A percentile compares a stretch with the other conserved stretches of the same genome.
Conservation (phyloP, 2,329 filamentous ascomycete species). For the Neoscytalidium dimidiatum region DNA sequence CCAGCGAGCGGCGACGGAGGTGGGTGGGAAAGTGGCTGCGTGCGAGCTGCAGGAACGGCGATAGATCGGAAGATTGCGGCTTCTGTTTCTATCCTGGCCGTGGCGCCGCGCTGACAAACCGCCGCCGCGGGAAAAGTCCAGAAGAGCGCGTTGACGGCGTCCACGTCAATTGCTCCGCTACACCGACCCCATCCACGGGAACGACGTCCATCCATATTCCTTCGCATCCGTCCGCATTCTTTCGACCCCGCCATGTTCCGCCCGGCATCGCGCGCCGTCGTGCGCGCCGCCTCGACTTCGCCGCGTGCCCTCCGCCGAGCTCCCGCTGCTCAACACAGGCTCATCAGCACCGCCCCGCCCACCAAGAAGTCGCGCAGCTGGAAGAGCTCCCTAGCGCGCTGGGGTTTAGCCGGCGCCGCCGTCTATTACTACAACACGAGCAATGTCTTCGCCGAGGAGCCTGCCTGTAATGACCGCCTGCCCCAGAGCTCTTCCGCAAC, state of each 20-base stretch:
- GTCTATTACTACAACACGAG: conserved; percentile 96
- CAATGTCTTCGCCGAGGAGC: conserved; percentile 81
- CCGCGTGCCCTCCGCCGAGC: conserved; percentile 39
- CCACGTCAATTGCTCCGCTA: conserved; percentile 14
- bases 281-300: conserved; percentile 29
- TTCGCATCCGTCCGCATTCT: background rate
- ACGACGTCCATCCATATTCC: background rate
- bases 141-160: background rate
- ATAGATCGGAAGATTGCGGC: background rate
- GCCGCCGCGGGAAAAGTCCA: background rate
- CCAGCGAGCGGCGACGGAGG: background rate
- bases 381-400: conserved; percentile 74
- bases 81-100: no score
- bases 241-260: conserved; percentile 51
- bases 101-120: conserved; percentile 13
- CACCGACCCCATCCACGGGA: background rate
- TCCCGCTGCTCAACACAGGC: conserved; percentile 44
- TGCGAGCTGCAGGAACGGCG: conserved; percentile 1
- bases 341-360: conserved; percentile 60
- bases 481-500: background rate
- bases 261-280: conserved; percentile 48
- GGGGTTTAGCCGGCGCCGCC: conserved; percentile 73
- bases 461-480: conserved; percentile 55
- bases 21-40: background rate
- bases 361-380: conserved; percentile 73